Conservation (phyloP, 164 flowering plant genomes). For the Buxus sempervirens region DNA sequence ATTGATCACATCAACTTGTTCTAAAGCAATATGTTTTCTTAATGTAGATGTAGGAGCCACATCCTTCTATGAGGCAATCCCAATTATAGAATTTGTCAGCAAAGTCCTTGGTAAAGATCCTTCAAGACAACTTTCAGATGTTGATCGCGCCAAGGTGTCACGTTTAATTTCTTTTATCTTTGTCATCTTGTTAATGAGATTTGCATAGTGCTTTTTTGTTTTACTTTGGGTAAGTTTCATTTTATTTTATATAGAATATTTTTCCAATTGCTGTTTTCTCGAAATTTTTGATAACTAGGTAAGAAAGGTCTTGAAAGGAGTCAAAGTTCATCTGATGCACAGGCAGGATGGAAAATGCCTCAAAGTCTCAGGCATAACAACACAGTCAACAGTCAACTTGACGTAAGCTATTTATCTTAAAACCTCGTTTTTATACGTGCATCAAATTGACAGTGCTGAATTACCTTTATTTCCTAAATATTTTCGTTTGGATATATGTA, state of each 20-base stretch:
- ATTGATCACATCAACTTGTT: not conserved
- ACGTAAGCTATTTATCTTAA: conserved; percentile 14
- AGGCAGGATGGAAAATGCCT: conserved; percentile 5
- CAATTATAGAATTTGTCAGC: conserved; percentile 42
- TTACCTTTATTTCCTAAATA: no score
- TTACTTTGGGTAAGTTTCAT: not conserved
- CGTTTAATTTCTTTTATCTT: not conserved
- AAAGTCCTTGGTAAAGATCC: conserved; percentile 28
- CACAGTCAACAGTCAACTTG: conserved; percentile 20
- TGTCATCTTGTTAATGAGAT: not conserved
- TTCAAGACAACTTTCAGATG: conserved; percentile 44
- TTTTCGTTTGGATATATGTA: not conserved
- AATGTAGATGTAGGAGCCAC: conserved; percentile 74
- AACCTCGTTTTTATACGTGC: not conserved
- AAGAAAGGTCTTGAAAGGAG: conserved; percentile 36
- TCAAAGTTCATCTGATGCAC: conserved; percentile 33
- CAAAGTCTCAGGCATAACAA: conserved; percentile 24
- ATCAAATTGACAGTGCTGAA: no score
- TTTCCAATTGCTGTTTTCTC: not conserved
- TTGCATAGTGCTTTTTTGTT: not conserved
- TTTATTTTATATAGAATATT: not conserved
- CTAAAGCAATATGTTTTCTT: not conserved
- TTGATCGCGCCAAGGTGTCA: conserved; percentile 55
- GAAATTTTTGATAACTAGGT: conserved; percentile 15
- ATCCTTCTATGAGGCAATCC: conserved; percentile 59